Evolutionary conservation across 805 yeast species (phyloP).

Genomic region (Cyberlindnera mississippiensis): DNA sequence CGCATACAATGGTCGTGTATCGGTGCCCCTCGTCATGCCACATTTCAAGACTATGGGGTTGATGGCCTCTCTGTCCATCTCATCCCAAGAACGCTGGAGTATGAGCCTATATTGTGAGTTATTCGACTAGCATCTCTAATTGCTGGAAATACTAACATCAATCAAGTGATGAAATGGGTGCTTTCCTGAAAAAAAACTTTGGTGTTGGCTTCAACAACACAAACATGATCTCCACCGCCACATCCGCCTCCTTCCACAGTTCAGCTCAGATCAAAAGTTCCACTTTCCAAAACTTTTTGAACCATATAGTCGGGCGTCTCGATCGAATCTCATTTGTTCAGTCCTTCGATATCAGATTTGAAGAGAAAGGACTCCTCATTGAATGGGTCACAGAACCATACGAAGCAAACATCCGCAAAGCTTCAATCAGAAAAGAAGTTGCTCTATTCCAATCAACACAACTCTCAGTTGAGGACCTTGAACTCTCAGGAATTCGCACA

Average conservation of each 20-base stretch:
- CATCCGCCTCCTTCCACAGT: constrained; percentile 22
- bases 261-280: constrained; percentile 16
- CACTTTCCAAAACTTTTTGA: constrained; percentile 17
- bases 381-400: constrained; percentile 23
- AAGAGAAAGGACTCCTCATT: constrained; percentile 9
- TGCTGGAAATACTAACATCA: constrained; percentile 1
- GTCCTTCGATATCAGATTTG: constrained; percentile 20
- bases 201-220: constrained; percentile 13
- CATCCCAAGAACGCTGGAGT: constrained; percentile 19
- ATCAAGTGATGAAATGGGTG: constrained; percentile 18
- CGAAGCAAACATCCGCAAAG: constrained; percentile 13
- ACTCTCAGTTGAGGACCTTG: constrained; percentile 18
- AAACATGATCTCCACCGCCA: constrained; percentile 20
- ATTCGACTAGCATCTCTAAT: background rate
- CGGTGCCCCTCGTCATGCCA: constrained; percentile 1
- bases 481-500: constrained; percentile 22
- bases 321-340: constrained; percentile 22
- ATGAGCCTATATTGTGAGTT: constrained; percentile 21
- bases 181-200: constrained; percentile 11
- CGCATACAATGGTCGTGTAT: constrained; percentile 21
- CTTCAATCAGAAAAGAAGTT: constrained; percentile 21
- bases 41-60: constrained; percentile 21
- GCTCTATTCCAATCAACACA: constrained; percentile 21
- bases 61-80: constrained; percentile 20
- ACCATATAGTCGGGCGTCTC: constrained; percentile 10